Conservation (phyloP, 2,329 filamentous ascomycete genomes). For the Pezicula radicicola region DNA sequence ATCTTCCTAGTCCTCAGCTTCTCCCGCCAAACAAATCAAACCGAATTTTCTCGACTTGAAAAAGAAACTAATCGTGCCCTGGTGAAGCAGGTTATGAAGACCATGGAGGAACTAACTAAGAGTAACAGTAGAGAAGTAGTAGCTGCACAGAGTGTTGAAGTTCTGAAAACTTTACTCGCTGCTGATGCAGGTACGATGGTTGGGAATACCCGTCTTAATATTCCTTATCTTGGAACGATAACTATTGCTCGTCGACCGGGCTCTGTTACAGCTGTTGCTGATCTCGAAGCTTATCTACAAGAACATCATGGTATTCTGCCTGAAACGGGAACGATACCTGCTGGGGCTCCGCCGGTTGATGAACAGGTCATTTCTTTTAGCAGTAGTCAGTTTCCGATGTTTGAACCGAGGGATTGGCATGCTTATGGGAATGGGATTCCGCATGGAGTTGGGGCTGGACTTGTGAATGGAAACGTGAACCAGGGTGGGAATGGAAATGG, state of each 20-base stretch:
- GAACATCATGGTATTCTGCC: background rate
- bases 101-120: conserved; percentile 16
- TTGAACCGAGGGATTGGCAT: background rate
- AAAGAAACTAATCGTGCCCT: conserved; percentile 17
- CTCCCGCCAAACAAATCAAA: conserved; percentile 8
- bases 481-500: background rate
- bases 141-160: conserved; percentile 23
- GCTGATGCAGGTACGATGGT: conserved; percentile 11
- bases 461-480: conserved; percentile 4
- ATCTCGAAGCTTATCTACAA: background rate
- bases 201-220: conserved; percentile 25
- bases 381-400: conserved; percentile 15
- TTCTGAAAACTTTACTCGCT: conserved; percentile 24
- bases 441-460: too few relatives aligned
- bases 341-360: background rate
- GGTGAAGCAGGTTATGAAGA: conserved; percentile 17
- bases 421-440: conserved; percentile 3
- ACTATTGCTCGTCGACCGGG: conserved; percentile 19
- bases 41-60: conserved; percentile 10
- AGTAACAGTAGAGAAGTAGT: conserved; percentile 16
- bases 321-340: background rate
- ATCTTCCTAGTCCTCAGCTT: conserved; percentile 25
- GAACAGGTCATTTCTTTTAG: conserved; percentile 20
- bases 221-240: conserved; percentile 29
- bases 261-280: background rate